Evolutionary conservation across 495 filamentous ascomycete genomes (phyloP), one percentile per base, ranked within the genome.

Genomic region (Aspergillus heteromorphus): DNA sequence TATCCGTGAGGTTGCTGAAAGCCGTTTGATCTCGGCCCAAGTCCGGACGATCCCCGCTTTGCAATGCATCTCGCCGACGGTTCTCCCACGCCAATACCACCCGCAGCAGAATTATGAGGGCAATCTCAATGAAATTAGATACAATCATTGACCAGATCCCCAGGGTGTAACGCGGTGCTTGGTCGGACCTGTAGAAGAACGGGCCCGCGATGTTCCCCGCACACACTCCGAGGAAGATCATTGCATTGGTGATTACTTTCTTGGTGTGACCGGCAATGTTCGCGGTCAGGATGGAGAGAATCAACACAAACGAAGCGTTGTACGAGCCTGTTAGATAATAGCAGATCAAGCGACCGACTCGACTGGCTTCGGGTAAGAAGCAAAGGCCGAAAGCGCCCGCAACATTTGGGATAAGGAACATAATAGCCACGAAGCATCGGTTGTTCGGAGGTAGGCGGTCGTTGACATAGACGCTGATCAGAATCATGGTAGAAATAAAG

Each of bases 211-310:
- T 76, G 45, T 78, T 77, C 8, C 72, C 74, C 25, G 62, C 64
- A 47, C 73, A 77, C 4, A 71, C 70, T 1, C 69, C 73, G 0
- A 74, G 42, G 57, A 78, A 54, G 47, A 79, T 69, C 45, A 80
- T 73, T 0, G 74, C 80, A 31, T 79, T 80, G 0, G 76, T 74
- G 31, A 79, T 71, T 5, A 78, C 73, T 45, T 84, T 82, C 63
- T 85, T 85, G 1, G 80, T 81, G 41, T 84, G 80, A 1, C 81
- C 76, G 0, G 71, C 79, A 48, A 70, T 76, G 51, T 81, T 81
- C 10, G 69, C 72, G 0, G 79, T 85, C 4, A 74, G 65, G 13
- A 87, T 67, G 10, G 77, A 80, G 30, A 84, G 70, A 1, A 75
- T 71, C 34, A 85, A 65, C 11, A 83, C 79, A 29, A 79, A 83